Evolutionary conservation across 495 filamentous ascomycete genomes (phyloP), one percentile per base, ranked within the genome.

Genomic region (Xylaria telfairii): DNA sequence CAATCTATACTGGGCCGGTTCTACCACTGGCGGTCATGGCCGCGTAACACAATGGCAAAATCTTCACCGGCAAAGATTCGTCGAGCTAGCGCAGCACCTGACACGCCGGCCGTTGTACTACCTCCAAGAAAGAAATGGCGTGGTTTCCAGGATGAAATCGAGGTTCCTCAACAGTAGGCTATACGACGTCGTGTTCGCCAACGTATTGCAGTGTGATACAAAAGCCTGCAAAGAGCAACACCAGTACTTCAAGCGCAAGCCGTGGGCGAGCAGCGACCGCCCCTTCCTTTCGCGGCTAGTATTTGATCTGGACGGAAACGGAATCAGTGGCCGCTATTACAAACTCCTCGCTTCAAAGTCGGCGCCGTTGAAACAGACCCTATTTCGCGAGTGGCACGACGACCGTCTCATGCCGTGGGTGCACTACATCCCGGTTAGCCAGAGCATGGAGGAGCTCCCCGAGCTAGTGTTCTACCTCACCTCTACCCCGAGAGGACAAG

Each of bases 351-450:
- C 81, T 8, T 83, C 80, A 0, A 73, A 76, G 15, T 79, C 78
- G 21, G 71, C 75, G 1, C 80, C 81, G 3, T 70, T 90, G 26
- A 88, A 87, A 68, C 79, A 84, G 66, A 87, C 81, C 0, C 57
- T 87, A 4, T 78, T 88, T 17, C 76, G 81, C n/a, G 88, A 90
- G 75, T 89, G 87, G 88, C 88, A 88, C 69, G 85, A 88, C 64
- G 84, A 86, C 12, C 79, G 87, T 7, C 78, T 89, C 24, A 51
- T 83, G 17, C 84, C 87, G 0, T 89, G 87, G 87, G 75, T 86
- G 17, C 87, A 88, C 70, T 89, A 84, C 63, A 79, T 89, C 39
- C 85, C 84, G 0, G 76, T 85, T 54, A 85, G 80, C 47, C 76
- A 81, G 63, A 74, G 75, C 34, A 79, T 87, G 78, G 72, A 80